These are phyloP conservation scores for Syncephalis plumigaleata DNA, from an alignment of 371 early-diverging fungal genomes.

Conservation along the genomic window DNA sequence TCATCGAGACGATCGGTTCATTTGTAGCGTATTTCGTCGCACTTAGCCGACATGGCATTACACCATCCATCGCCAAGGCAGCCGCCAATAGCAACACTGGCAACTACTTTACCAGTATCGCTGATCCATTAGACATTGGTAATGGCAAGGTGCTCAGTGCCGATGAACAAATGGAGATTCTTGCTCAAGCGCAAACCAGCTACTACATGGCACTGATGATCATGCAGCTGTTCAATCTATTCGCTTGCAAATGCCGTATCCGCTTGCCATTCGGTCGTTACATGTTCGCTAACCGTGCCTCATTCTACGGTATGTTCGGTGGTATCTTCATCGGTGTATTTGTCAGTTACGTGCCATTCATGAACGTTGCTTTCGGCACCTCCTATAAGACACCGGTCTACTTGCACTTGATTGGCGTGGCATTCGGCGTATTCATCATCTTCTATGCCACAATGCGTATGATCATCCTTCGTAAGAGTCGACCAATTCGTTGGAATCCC, in stretches of 20 bases:
- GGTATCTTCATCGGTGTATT: slow-evolving; percentile 42
- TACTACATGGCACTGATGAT: slow-evolving; percentile 68
- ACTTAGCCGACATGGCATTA: slow-evolving; percentile 23
- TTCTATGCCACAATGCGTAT: slow-evolving; percentile 52
- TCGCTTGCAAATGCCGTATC: slow-evolving; percentile 72
- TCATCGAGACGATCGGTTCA: slow-evolving; percentile 59
- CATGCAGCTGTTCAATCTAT: slow-evolving; percentile 81
- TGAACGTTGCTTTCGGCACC: slow-evolving; percentile 56
- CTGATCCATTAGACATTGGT: slow-evolving; percentile 17
- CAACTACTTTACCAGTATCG: slow-evolving; percentile 27
- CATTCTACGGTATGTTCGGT: slow-evolving; percentile 38
- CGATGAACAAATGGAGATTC: slow-evolving; percentile 27
- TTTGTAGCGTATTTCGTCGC: slow-evolving; percentile 59
- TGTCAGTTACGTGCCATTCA: slow-evolving; percentile 65
- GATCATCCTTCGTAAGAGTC: slow-evolving; percentile 25
- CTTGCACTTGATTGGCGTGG: slow-evolving; percentile 67
- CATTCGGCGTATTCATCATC: slow-evolving; percentile 54
- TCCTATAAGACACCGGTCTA: slow-evolving; percentile 31
- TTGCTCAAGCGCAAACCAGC: slow-evolving; percentile 53
- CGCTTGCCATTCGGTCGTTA: slow-evolving; percentile 56
- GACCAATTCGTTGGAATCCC: slow-evolving; percentile 41
- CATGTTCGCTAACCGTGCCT: slow-evolving; percentile 61
- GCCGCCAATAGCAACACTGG: slow-evolving; percentile 1
- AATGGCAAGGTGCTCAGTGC: slow-evolving; percentile 20
- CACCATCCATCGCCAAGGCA: slow-evolving; percentile 2